Evolutionary conservation across 83 land plant species (phyloP).

Genomic region (Picea mariana): DNA sequence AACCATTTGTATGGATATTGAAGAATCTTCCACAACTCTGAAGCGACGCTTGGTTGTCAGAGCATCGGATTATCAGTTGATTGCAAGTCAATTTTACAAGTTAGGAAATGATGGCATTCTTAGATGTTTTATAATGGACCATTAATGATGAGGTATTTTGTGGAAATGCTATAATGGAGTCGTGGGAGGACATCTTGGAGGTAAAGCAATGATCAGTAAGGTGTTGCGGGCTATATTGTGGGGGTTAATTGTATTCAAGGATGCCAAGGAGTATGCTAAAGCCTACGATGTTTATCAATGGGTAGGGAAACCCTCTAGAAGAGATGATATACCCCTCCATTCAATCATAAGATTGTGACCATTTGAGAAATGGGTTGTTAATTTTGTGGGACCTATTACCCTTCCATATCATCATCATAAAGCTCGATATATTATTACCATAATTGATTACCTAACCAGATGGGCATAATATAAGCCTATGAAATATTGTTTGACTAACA

Average conservation of each 20-base stretch:
- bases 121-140: background rate
- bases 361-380: background rate
- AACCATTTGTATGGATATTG: too few relatives aligned
- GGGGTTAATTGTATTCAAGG: background rate
- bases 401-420: background rate
- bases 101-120: background rate
- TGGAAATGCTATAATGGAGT: background rate
- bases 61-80: too few relatives aligned
- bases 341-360: background rate
- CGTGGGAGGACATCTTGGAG: background rate
- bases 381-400: background rate
- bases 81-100: too few relatives aligned
- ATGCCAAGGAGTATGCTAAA: background rate
- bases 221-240: background rate
- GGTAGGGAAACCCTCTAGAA: background rate
- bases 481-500: background rate
- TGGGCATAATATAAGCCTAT: background rate
- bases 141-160: background rate
- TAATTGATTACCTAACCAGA: background rate
- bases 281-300: background rate
- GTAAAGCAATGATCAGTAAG: background rate
- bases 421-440: background rate
- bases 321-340: too few relatives aligned
- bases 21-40: too few relatives aligned
- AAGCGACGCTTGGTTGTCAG: too few relatives aligned